Evolutionary conservation across 2,329 filamentous ascomycete species (phyloP).

Genomic region (Monilinia laxa): DNA sequence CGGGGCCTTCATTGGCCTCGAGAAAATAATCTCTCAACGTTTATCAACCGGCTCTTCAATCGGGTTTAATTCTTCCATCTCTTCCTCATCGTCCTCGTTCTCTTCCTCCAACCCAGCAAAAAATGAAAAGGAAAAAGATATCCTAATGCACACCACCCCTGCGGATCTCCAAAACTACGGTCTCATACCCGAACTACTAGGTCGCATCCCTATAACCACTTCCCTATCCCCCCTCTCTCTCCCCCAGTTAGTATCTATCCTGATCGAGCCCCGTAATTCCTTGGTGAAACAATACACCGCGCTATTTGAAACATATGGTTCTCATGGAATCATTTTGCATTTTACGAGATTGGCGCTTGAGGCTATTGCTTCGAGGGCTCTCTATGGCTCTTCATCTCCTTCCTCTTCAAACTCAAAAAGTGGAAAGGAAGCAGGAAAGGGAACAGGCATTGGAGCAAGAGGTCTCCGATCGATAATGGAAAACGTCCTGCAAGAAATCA

Average conservation of each 20-base stretch:
- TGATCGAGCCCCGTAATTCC: conserved; percentile 89
- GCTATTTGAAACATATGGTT: conserved; percentile 73
- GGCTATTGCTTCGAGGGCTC: conserved; percentile 64
- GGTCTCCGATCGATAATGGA: conserved; percentile 81
- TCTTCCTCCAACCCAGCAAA: conserved; percentile 45
- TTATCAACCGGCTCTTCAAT: conserved; percentile 80
- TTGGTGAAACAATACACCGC: conserved; percentile 86
- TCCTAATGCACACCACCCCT: conserved; percentile 61
- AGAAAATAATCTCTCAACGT: conserved; percentile 84
- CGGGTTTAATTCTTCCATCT: conserved; percentile 85
- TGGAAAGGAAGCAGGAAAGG: background rate
- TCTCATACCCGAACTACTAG: conserved; percentile 92
- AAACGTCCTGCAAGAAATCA: conserved; percentile 72
- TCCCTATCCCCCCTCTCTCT: conserved; percentile 74
- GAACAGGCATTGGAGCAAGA: conserved; percentile 57
- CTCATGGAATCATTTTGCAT: conserved; percentile 68
- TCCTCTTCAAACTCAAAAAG: background rate
- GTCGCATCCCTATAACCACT: conserved; percentile 88
- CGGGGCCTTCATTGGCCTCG: conserved; percentile 88
- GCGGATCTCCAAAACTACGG: conserved; percentile 80
- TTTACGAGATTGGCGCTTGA: conserved; percentile 82
- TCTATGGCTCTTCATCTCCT: conserved; percentile 46
- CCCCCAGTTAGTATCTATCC: conserved; percentile 73
- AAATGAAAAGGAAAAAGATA: conserved; percentile 16
- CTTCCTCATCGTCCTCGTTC: conserved; percentile 38